Conservation (phyloP, 345 rosid species). For the Bretschneidera sinensis region DNA sequence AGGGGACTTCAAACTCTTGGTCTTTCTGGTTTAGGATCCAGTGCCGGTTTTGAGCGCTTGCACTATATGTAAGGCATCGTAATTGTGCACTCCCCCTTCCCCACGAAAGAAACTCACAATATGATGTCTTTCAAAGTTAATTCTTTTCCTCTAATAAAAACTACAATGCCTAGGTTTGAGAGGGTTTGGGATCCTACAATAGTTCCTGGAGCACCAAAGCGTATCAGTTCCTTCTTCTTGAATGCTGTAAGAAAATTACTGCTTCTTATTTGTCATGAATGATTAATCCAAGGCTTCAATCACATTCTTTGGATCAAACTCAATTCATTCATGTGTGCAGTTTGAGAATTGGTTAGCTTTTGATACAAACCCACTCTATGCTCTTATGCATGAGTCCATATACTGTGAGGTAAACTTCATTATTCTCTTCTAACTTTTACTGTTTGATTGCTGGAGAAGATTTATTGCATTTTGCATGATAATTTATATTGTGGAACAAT, state of each 20-base stretch:
- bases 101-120: too few relatives aligned
- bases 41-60: conserved; percentile 85
- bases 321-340: conserved; percentile 35
- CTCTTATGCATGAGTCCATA: conserved; percentile 74
- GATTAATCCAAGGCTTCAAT: conserved; percentile 4
- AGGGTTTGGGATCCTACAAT: conserved; percentile 88
- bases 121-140: not conserved
- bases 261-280: conserved; percentile 2
- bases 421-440: not conserved
- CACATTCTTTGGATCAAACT: conserved; percentile 1
- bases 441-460: not conserved
- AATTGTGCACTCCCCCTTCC: too few relatives aligned
- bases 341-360: conserved; percentile 67
- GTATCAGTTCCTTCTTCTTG: conserved; percentile 64
- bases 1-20: conserved; percentile 81
- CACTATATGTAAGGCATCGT: conserved; percentile 69
- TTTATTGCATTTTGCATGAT: not conserved
- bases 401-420: conserved; percentile 69
- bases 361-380: conserved; percentile 83
- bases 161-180: conserved; percentile 53
- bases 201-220: conserved; percentile 66
- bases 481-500: not conserved
- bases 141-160: too few relatives aligned
- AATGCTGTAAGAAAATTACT: conserved; percentile 49
- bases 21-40: conserved; percentile 74